These are phyloP conservation scores for Azolla pinnata DNA, from an alignment of 75 land plant species.

Conservation along the genomic window DNA sequence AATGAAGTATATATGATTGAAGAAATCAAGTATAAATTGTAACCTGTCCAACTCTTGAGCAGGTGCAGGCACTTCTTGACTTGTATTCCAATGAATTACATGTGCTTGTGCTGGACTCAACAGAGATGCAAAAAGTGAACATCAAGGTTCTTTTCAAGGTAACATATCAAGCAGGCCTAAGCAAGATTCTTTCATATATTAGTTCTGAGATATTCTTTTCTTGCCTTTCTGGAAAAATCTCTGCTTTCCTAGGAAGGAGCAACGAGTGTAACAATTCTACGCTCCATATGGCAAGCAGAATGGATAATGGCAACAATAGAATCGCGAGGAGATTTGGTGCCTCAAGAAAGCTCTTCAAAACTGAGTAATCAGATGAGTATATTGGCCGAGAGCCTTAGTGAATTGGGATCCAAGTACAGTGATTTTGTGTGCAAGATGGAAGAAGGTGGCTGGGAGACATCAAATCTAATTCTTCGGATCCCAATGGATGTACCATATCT, in stretches of 20 bases:
- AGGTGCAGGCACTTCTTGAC: not conserved
- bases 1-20: no score
- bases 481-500: conserved; percentile 11
- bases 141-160: not conserved
- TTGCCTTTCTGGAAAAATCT: no score
- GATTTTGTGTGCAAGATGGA: conserved; percentile 11
- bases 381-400: conserved; percentile 9
- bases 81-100: not conserved
- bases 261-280: conserved; percentile 15
- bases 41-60: no score
- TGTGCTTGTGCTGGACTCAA: not conserved
- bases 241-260: conserved; percentile 25
- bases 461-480: conserved; percentile 15
- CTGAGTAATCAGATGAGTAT: conserved; percentile 5
- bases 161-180: not conserved
- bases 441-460: conserved; percentile 18
- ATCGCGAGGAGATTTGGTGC: not conserved
- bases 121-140: not conserved
- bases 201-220: no score
- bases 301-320: conserved; percentile 10
- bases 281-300: conserved; percentile 23
- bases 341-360: not conserved
- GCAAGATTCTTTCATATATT: no score
- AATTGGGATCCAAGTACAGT: conserved; percentile 6
- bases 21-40: no score